These are phyloP conservation scores for Annulohypoxylon bovei DNA, from an alignment of 495 filamentous ascomycete genomes.

Conservation along the genomic window DNA sequence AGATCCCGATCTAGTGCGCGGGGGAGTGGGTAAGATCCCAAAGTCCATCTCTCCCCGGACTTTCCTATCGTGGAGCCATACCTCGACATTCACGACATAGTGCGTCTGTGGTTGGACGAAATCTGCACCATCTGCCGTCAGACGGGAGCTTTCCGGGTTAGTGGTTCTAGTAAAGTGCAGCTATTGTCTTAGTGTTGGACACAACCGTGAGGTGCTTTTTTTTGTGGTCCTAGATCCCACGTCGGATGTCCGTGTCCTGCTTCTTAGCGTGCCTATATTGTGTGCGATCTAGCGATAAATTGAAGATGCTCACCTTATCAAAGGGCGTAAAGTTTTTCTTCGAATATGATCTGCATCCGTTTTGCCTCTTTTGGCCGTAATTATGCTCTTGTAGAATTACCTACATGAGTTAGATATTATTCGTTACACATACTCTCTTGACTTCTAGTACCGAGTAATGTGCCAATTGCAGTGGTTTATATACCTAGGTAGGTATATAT, in stretches of 20 bases:
- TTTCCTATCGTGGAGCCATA: constrained; percentile 17
- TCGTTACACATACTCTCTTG: neutral
- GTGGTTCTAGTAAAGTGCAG: neutral
- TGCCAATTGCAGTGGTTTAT: neutral
- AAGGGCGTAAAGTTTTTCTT: neutral
- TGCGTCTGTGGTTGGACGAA: neutral
- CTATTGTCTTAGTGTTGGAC: constrained; percentile 8
- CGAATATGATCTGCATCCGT: constrained; percentile 8
- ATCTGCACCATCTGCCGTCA: constrained; percentile 1
- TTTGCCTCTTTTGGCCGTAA: constrained; percentile 5
- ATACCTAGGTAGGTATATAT: neutral
- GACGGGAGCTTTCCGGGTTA: neutral
- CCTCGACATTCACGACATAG: neutral
- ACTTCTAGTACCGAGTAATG: neutral
- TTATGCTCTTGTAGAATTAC: neutral
- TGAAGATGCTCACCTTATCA: neutral
- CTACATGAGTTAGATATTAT: neutral
- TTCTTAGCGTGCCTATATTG: neutral
- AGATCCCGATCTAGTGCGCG: neutral
- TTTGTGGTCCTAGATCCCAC: constrained; percentile 8
- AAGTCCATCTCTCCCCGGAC: constrained; percentile 16
- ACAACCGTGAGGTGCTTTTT: neutral
- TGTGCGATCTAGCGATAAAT: constrained; percentile 5
- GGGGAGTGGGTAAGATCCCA: constrained; percentile 3
- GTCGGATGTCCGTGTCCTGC: constrained; percentile 32